Base-by-base conservation (phyloP, 345 rosid species). In the Acer saccharum region DNA sequence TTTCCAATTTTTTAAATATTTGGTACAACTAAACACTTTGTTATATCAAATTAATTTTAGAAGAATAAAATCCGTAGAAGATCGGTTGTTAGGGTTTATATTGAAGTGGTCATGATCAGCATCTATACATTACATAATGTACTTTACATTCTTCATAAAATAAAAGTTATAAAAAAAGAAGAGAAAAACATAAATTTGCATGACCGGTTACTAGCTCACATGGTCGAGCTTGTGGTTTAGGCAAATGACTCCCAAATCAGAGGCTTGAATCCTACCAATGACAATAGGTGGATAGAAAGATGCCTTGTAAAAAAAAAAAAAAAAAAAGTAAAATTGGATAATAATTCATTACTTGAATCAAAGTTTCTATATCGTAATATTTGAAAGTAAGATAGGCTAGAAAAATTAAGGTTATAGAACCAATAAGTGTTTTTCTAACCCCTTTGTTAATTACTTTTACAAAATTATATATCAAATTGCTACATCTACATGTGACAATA, bases 31-130 rank as follows among this genome's bases (percentile, higher is more conserved):
- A 60, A 72, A 20, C 55, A 72, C 13, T 60, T 57, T n/a, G 14
- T 16, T 52, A 72, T 29, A 29, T 10, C 17, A 6, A 72, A n/a
- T 16, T 7, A 21, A 71, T 57, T n/a, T 23, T 3, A 60, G 55
- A 10, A 61, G 76, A 73, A 73, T 61, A 73, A 73, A 60, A 73
- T 73, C 76, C 6, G 10, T n/a, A 21, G 35, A 69, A 50, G 73
- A 41, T 61, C 25, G 39, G 67, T n/a, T 73, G 76, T 61, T 73
- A 61, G 76, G 13, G 10, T 32, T 39, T 14, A 72, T 14, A 72
- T 29, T 20, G 14, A 23, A 9, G 10, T 13, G 4, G 7, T 57
- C 54, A 1, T 10, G 18, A 6, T 71, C 10, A 6, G 17, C 29
- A 25, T 69, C 32, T 69, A 6, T 50, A 3, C 29, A 48, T 14